These are phyloP conservation scores for Primulina eburnea DNA, from an alignment of 257 asterid genomes.

Conservation along the genomic window DNA sequence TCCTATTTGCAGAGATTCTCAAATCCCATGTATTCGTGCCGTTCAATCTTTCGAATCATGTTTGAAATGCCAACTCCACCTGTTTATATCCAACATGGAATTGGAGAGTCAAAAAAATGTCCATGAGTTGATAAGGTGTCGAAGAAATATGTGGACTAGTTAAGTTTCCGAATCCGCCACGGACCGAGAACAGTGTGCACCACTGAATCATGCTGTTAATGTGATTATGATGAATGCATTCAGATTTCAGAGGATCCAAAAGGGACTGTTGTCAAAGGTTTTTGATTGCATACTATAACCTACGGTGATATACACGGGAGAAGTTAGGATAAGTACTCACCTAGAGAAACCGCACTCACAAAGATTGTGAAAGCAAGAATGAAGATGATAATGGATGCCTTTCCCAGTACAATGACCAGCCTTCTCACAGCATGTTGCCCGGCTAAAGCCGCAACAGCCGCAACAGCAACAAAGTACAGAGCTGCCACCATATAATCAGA, in stretches of 20 bases:
- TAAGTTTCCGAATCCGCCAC: no score
- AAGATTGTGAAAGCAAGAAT: slow-evolving; percentile 84
- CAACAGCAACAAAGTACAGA: slow-evolving; percentile 64
- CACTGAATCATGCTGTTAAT: background rate
- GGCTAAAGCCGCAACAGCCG: slow-evolving; percentile 72
- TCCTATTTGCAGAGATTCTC: slow-evolving; percentile 7
- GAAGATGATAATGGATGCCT: slow-evolving; percentile 90
- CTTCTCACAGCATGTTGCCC: slow-evolving; percentile 83
- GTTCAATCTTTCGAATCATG: slow-evolving; percentile 75
- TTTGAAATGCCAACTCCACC: slow-evolving; percentile 93
- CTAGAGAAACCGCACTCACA: slow-evolving; percentile 84
- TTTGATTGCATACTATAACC: no score
- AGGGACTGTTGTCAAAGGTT: no score
- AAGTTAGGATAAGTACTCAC: slow-evolving; percentile 32
- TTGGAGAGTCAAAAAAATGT: no score
- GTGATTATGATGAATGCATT: background rate
- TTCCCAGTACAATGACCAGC: slow-evolving; percentile 60
- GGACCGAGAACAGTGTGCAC: background rate
- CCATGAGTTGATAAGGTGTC: no score
- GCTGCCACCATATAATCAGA: slow-evolving; percentile 39
- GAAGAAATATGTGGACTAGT: no score
- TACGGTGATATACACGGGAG: no score
- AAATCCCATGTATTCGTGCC: slow-evolving; percentile 84
- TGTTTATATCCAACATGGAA: slow-evolving; percentile 26
- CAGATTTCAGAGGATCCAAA: no score